A percentile compares a stretch with the other conserved stretches of the same genome.
Conservation (phyloP, 176 grass and related monocot genomes). For the Tillandsia fasciculata region DNA sequence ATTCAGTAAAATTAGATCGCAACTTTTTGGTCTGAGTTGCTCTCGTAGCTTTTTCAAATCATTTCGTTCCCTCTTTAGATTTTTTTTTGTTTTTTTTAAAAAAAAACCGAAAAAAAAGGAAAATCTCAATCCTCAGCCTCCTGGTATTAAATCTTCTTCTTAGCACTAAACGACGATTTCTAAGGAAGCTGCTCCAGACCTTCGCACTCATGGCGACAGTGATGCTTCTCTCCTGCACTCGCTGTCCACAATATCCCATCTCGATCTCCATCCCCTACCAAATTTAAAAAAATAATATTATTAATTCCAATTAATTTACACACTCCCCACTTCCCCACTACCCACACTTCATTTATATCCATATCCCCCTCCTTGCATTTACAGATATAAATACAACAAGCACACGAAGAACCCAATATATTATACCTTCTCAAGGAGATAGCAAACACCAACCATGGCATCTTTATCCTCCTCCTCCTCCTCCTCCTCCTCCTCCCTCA, state of each 20-base stretch:
- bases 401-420: background rate
- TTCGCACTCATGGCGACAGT: constrained; percentile 4
- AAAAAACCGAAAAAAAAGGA: background rate
- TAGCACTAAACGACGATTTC: constrained; percentile 30
- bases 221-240: background rate
- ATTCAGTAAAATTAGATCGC: too few relatives aligned
- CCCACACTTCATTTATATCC: too few relatives aligned
- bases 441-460: constrained; percentile 29
- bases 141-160: background rate
- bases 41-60: too few relatives aligned
- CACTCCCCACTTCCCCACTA: too few relatives aligned
- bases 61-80: too few relatives aligned
- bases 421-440: background rate
- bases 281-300: background rate
- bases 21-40: too few relatives aligned
- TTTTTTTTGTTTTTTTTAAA: background rate
- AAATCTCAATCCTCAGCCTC: background rate
- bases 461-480: constrained; percentile 3
- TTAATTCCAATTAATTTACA: too few relatives aligned
- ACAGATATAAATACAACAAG: background rate
- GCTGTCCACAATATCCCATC: constrained; percentile 30
- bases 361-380: background rate
- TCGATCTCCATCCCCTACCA: constrained; percentile 13
- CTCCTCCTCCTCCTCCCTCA: constrained; percentile 1
- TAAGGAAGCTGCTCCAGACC: constrained; percentile 5